Percentiles rank a stretch among this genome's conserved stretches.
These are phyloP conservation scores for Fonsecaea multimorphosa DNA, from an alignment of 2,329 filamentous ascomycete genomes.

Conservation along the genomic window DNA sequence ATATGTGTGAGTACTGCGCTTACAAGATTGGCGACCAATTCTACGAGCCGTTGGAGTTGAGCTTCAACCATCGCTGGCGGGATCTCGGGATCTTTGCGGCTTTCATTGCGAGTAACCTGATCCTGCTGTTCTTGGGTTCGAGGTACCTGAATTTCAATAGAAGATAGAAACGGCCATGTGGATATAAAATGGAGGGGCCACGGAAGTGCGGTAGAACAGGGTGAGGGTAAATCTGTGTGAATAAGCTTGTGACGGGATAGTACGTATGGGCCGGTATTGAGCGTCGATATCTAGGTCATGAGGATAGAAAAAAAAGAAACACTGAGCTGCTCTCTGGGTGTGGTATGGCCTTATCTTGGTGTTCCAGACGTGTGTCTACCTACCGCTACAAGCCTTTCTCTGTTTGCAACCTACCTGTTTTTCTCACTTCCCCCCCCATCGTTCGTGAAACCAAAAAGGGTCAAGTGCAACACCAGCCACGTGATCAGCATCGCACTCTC, in stretches of 20 bases:
- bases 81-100: constrained; percentile 79
- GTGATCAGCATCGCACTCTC: constrained; percentile 5
- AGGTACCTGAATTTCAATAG: constrained; percentile 41
- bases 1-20: constrained; percentile 78
- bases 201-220: neutral
- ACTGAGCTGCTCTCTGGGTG: too few relatives aligned
- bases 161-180: constrained; percentile 22
- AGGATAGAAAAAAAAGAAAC: constrained; percentile 1
- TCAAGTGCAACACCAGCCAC: neutral
- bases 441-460: neutral
- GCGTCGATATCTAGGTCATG: neutral
- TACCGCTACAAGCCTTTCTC: too few relatives aligned
- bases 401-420: too few relatives aligned
- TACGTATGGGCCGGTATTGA: neutral
- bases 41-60: constrained; percentile 70
- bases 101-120: constrained; percentile 74
- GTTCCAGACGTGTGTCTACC: too few relatives aligned
- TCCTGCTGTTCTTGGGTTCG: constrained; percentile 39
- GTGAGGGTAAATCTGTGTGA: neutral
- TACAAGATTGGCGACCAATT: constrained; percentile 82
- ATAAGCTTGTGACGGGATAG: neutral
- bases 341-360: too few relatives aligned
- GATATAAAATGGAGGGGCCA: neutral
- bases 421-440: too few relatives aligned
- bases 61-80: constrained; percentile 74